phyloP scores from a whole-genome alignment of 768 basidiomycete genomes.

The Jaapia argillacea region DNA sequence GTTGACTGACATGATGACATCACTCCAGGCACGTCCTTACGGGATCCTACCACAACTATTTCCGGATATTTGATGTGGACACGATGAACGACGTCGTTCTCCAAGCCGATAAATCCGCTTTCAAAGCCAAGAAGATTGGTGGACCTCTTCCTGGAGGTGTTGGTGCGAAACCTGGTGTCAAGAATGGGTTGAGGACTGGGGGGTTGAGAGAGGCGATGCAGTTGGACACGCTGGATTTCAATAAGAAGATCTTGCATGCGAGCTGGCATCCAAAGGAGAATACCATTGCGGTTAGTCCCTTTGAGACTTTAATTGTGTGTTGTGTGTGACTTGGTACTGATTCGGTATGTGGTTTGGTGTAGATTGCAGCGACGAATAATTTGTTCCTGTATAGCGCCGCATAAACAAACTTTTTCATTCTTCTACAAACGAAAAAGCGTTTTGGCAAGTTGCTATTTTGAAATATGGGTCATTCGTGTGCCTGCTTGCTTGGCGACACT shows the following conservation, averaged over 20 bases:
- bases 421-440: no score
- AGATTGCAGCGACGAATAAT: conserved; percentile 98
- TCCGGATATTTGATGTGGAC: conserved; percentile 96
- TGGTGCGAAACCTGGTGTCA: conserved; percentile 48
- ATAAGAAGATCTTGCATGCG: conserved; percentile 94
- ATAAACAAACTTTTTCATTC: no score
- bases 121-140: conserved; percentile 99
- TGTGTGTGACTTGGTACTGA: conserved; percentile 3
- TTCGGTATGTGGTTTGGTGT: conserved; percentile 1
- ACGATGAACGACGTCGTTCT: conserved; percentile 82
- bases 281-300: conserved; percentile 80
- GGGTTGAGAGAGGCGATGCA: conserved; percentile 84
- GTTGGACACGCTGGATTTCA: conserved; percentile 79
- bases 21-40: conserved; percentile 80
- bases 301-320: neutral
- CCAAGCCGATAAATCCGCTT: conserved; percentile 98
- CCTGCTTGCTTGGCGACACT: no score
- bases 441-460: no score
- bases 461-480: no score
- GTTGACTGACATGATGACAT: no score
- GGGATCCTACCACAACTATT: conserved; percentile 99
- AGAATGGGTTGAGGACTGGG: conserved; percentile 69
- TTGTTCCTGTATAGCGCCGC: conserved; percentile 76
- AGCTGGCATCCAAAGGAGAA: conserved; percentile 99
- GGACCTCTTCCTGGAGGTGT: conserved; percentile 70